A percentile compares a stretch with the other conserved stretches of the same genome.
Conservation (phyloP, 441 rosid species). For the Croton setiger region DNA sequence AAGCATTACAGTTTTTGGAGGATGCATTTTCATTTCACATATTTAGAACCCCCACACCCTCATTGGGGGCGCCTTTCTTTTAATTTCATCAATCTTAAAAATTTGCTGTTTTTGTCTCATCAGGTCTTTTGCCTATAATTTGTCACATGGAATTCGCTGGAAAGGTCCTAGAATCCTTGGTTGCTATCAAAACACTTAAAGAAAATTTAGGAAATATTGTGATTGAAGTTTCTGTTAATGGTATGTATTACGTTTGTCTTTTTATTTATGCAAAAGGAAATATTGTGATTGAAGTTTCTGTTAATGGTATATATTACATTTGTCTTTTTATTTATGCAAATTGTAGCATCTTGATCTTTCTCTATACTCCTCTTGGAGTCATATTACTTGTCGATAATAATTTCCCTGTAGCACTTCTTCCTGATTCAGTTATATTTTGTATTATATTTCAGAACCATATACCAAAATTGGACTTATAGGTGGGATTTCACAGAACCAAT, state of each 20-base stretch:
- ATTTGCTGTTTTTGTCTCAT: constrained; percentile 16
- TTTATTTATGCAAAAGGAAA: constrained; percentile 33
- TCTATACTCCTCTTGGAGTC: constrained; percentile 6
- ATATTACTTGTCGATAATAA: neutral
- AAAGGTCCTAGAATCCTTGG: constrained; percentile 50
- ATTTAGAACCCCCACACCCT: neutral
- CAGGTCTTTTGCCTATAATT: constrained; percentile 94
- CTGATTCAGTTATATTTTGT: neutral
- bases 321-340: constrained; percentile 5
- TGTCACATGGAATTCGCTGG: constrained; percentile 58
- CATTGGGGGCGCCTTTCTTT: neutral
- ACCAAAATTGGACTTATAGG: too few species aligned
- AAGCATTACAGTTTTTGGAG: constrained; percentile 11
- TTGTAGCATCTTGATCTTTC: constrained; percentile 7
- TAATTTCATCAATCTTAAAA: neutral
- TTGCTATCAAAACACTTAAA: constrained; percentile 38
- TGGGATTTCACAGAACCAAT: too few species aligned
- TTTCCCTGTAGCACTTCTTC: neutral
- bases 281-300: constrained; percentile 56
- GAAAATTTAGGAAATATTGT: constrained; percentile 38
- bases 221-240: constrained; percentile 64
- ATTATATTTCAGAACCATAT: too few species aligned
- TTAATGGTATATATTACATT: constrained; percentile 46
- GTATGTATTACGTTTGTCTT: constrained; percentile 35
- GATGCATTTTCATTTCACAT: neutral